Conservation (phyloP, 2,329 filamentous ascomycete species). For the Diaporthe aspalathi region DNA sequence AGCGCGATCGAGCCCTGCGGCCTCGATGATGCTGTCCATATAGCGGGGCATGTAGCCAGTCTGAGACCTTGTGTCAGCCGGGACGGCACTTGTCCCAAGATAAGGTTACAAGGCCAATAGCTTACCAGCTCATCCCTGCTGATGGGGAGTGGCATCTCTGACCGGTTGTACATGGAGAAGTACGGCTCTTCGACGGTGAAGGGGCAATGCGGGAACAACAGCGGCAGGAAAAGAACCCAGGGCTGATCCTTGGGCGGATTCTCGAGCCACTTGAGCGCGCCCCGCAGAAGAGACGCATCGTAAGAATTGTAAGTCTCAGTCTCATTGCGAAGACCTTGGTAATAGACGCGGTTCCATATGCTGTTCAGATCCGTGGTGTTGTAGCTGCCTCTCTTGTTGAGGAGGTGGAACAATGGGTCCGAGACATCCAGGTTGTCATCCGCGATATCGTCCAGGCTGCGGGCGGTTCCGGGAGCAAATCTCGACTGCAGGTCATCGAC, state of each 20-base stretch:
- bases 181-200: constrained; percentile 60
- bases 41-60: constrained; percentile 58
- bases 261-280: constrained; percentile 57
- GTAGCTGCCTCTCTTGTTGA: constrained; percentile 2
- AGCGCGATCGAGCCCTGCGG: constrained; percentile 53
- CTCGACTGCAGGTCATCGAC: constrained; percentile 49
- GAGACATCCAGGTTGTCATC: constrained; percentile 36
- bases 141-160: constrained; percentile 41
- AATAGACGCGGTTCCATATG: constrained; percentile 55
- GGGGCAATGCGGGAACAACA: constrained; percentile 58
- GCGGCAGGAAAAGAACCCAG: constrained; percentile 57
- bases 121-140: constrained; percentile 37
- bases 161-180: constrained; percentile 58
- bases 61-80: constrained; percentile 39
- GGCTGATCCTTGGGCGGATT: constrained; percentile 54
- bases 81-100: not conserved
- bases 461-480: constrained; percentile 42
- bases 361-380: constrained; percentile 18
- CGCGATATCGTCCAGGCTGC: constrained; percentile 43
- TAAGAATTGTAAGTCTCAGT: constrained; percentile 54
- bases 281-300: constrained; percentile 56
- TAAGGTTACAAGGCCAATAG: not conserved
- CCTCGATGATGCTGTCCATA: constrained; percentile 52
- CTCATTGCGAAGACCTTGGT: constrained; percentile 53
- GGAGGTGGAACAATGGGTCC: constrained; percentile 3